Percentiles rank a stretch among this genome's conserved stretches.
Conservation (phyloP, 2,329 filamentous ascomycete species). For the Exophiala oligosperma region DNA sequence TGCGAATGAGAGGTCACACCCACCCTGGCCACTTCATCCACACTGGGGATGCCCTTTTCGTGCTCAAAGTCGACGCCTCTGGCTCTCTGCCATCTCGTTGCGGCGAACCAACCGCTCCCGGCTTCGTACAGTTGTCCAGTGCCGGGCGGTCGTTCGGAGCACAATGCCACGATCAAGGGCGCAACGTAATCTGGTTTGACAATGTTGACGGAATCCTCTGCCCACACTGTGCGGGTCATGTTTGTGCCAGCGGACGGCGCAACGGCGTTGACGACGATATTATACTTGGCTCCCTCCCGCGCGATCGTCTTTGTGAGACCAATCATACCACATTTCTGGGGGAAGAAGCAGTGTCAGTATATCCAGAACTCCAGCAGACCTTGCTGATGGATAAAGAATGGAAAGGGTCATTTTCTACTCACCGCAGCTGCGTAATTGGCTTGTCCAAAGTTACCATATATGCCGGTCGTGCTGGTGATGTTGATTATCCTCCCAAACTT, state of each 20-base stretch:
- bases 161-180: conserved; percentile 82
- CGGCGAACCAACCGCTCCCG: conserved; percentile 86
- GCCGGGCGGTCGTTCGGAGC: conserved; percentile 81
- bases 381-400: background rate
- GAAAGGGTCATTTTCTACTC: conserved; percentile 40
- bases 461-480: conserved; percentile 92
- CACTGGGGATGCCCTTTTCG: conserved; percentile 27
- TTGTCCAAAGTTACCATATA: conserved; percentile 98
- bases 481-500: conserved; percentile 97
- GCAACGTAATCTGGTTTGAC: conserved; percentile 99
- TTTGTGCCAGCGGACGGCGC: conserved; percentile 94
- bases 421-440: conserved; percentile 91
- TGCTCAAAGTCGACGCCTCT: conserved; percentile 35
- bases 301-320: conserved; percentile 91
- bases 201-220: conserved; percentile 95
- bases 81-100: conserved; percentile 60
- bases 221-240: conserved; percentile 91
- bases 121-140: conserved; percentile 91
- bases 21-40: conserved; percentile 31
- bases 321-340: conserved; percentile 81
- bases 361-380: background rate
- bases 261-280: conserved; percentile 96
- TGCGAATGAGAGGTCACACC: conserved; percentile 34
- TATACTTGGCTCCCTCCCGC: conserved; percentile 91
- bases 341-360: background rate